Percentiles rank a stretch among this genome's conserved stretches.
Conservation (phyloP, 2,329 filamentous ascomycete genomes). For the Pestalotiopsis sp. region DNA sequence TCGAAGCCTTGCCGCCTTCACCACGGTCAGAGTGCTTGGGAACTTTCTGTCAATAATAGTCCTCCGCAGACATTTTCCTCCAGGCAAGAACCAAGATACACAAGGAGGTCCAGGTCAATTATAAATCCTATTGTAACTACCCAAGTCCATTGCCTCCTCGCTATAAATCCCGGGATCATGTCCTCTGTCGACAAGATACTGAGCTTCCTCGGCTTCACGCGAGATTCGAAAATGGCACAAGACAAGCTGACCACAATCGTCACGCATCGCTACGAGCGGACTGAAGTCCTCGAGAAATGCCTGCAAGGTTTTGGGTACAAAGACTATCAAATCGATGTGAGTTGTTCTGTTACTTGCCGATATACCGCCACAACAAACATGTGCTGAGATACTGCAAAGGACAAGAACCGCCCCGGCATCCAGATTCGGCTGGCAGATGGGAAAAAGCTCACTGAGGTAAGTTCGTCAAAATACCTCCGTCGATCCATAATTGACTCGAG, state of each 20-base stretch:
- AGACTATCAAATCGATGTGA: not conserved
- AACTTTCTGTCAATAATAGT: too few relatives aligned
- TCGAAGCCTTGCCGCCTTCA: too few relatives aligned
- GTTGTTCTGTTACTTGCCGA: not conserved
- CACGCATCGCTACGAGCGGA: not conserved
- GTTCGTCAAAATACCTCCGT: too few relatives aligned
- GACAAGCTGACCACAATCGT: not conserved
- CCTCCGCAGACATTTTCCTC: too few relatives aligned
- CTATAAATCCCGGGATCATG: not conserved
- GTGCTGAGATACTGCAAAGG: not conserved
- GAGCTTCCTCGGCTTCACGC: not conserved
- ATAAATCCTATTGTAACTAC: not conserved
- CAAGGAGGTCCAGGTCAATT: not conserved
- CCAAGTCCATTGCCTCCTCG: not conserved
- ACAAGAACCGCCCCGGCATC: not conserved
- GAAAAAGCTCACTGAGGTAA: not conserved
- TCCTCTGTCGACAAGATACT: not conserved
- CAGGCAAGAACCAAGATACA: too few relatives aligned
- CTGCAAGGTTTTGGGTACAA: not conserved
- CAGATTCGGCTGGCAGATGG: not conserved
- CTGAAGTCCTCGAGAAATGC: not conserved
- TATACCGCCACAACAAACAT: not conserved
- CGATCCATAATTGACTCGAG: not conserved
- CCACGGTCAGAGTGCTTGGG: too few relatives aligned
- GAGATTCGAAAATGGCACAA: not conserved